These are phyloP conservation scores for Asclepias syriaca DNA, from an alignment of 257 asterid genomes.

Conservation along the genomic window DNA sequence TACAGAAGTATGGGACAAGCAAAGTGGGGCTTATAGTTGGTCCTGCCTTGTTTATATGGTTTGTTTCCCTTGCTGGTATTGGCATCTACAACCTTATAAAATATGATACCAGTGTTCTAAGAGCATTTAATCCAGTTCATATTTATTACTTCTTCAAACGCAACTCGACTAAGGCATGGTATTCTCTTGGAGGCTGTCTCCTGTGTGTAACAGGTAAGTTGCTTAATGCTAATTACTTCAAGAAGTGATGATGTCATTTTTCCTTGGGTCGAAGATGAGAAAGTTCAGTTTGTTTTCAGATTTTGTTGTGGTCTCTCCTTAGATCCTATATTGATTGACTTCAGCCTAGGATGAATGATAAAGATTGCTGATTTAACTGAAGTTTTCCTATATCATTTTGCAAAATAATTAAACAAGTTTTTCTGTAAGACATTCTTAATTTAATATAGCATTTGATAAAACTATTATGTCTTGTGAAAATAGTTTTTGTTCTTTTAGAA, in stretches of 20 bases:
- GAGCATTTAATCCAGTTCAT: slow-evolving; percentile 88
- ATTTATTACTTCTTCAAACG: slow-evolving; percentile 78
- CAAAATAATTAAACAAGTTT: too few relatives aligned
- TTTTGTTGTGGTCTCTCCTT: background rate
- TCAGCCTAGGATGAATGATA: background rate
- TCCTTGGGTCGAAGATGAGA: slow-evolving; percentile 3
- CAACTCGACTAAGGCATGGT: slow-evolving; percentile 86
- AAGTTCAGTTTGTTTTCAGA: background rate
- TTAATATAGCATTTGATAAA: too few relatives aligned
- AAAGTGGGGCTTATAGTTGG: slow-evolving; percentile 96
- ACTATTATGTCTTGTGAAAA: too few relatives aligned
- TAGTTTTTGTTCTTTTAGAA: too few relatives aligned
- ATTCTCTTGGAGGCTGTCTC: slow-evolving; percentile 92
- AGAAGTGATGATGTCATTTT: background rate
- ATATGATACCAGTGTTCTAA: slow-evolving; percentile 67
- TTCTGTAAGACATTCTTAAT: too few relatives aligned
- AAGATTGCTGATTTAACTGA: background rate
- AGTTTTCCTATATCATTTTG: background rate
- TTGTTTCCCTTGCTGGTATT: slow-evolving; percentile 86
- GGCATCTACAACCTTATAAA: slow-evolving; percentile 90
- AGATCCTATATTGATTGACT: background rate
- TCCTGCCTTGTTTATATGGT: slow-evolving; percentile 96
- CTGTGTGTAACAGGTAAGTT: slow-evolving; percentile 90
- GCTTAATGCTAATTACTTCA: background rate
- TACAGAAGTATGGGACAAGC: slow-evolving; percentile 95